Conservation (phyloP, 129 eudicot genomes). For the Lonicera japonica region DNA sequence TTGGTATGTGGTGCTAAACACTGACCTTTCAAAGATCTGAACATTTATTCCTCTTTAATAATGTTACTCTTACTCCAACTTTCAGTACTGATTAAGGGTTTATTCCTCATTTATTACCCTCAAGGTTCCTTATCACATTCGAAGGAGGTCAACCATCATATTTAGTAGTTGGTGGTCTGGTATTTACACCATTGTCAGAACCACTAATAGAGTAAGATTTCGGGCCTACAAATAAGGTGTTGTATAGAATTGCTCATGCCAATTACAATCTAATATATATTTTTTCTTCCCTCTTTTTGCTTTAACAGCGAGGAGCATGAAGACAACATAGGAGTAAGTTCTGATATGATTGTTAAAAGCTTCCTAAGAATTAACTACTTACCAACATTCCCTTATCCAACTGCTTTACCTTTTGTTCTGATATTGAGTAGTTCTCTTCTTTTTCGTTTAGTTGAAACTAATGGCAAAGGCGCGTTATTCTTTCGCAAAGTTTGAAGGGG, state of each 20-base stretch:
- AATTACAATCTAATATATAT: conserved; percentile 10
- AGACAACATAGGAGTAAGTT: conserved; percentile 83
- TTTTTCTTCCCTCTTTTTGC: conserved; percentile 3
- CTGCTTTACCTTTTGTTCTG: neutral
- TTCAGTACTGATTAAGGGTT: conserved; percentile 5
- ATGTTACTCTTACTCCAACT: conserved; percentile 3
- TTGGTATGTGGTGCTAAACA: conserved; percentile 43
- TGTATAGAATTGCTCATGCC: conserved; percentile 5
- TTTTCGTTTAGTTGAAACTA: conserved; percentile 51
- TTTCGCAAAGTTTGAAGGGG: conserved; percentile 80
- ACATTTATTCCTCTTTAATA: conserved; percentile 1
- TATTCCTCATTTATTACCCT: conserved; percentile 10
- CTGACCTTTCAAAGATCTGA: conserved; percentile 6
- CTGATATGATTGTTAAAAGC: neutral
- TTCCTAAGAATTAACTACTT: too few relatives aligned
- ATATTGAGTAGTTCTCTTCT: conserved; percentile 11
- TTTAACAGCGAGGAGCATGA: conserved; percentile 73
- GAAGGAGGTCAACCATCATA: conserved; percentile 95
- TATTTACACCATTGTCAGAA: conserved; percentile 90
- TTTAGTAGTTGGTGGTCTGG: conserved; percentile 87
- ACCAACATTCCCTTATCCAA: neutral
- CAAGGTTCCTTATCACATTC: conserved; percentile 88
- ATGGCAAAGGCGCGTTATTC: conserved; percentile 92
- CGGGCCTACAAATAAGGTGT: neutral
- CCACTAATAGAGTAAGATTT: conserved; percentile 80